Evolutionary conservation across 768 basidiomycete species (phyloP), one percentile per base, ranked within the genome.

Genomic region (Erythrobasidium yunnanense): DNA sequence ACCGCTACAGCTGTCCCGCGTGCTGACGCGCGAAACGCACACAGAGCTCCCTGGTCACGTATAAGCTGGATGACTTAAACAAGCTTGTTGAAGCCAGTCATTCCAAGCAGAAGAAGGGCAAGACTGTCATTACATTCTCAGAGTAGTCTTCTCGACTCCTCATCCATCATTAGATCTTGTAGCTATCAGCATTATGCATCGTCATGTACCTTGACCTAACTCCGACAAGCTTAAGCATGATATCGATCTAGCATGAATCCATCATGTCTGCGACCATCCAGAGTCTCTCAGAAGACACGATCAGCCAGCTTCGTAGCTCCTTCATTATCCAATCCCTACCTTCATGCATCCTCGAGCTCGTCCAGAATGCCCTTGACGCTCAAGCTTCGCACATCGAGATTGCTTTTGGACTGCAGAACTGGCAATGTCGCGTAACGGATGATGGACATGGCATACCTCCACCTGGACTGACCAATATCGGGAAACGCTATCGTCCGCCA

Each of bases 281-380:
- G 18, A 23, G 22, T 20, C 82, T 93, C 32, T 80, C 86, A 49
- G 74, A 72, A 18, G 77, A 70, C 0, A 88, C 87, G 4, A 84
- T 83, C 49, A 79, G 83, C 22, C 83, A 80, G 71, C 79, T 97
- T 49, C 84, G 92, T 46, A 91, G 90, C 1, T 83, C 87, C 0
- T 83, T 88, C 72, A 84, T 92, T 69, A 77, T 97, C 66, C 89
- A 89, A 0, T 87, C 89, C 4, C 74, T 95, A 27, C 80, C 86
- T 6, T 84, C 87, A 73, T 79, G 92, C 65, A 78, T 92, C 22
- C 85, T 84, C 1, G 90, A 96, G 76, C 82, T 97, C 34, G 75
- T 91, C 11, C 91, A 92, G 74, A 97, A 97, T 74, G 81, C 88
- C 1, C 79, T 96, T 7, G 93, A 97, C 71, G 88, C 92, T 1